These are phyloP conservation scores for Cladosporium cucumerinum DNA, from an alignment of 2,329 filamentous ascomycete species.

Conservation along the genomic window DNA sequence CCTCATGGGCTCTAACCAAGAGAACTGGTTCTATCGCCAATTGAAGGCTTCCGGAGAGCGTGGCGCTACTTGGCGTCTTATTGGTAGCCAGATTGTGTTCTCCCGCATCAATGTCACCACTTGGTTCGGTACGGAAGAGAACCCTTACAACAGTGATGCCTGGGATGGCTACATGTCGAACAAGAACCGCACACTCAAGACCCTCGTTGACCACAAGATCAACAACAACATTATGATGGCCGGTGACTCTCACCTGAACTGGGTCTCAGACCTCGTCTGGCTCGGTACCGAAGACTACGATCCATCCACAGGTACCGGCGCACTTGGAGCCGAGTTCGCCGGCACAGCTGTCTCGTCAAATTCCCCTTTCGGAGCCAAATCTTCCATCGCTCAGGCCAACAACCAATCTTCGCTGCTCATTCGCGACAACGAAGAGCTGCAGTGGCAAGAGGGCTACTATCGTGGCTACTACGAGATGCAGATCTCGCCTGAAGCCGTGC, in stretches of 20 bases:
- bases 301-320: constrained; percentile 37
- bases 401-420: constrained; percentile 40
- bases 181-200: constrained; percentile 64
- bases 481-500: constrained; percentile 52
- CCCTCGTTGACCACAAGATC: constrained; percentile 60
- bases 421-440: constrained; percentile 57
- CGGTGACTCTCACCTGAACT: constrained; percentile 64
- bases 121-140: constrained; percentile 36
- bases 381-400: constrained; percentile 51
- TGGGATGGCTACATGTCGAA: constrained; percentile 67
- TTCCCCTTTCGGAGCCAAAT: constrained; percentile 53
- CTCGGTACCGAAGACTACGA: constrained; percentile 39
- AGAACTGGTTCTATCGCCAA: constrained; percentile 52
- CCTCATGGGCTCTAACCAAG: constrained; percentile 28
- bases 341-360: constrained; percentile 62
- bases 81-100: constrained; percentile 68
- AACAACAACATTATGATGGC: constrained; percentile 68
- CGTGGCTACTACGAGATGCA: constrained; percentile 67
- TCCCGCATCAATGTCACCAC: constrained; percentile 49
- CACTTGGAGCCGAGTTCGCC: constrained; percentile 49
- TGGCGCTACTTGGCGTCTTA: constrained; percentile 64
- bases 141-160: constrained; percentile 47
- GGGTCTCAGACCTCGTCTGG: constrained; percentile 45
- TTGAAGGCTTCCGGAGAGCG: constrained; percentile 46
- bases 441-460: constrained; percentile 69